Evolutionary conservation across 371 early-diverging fungal species (phyloP).

Genomic region (Chytridium lagenaria): DNA sequence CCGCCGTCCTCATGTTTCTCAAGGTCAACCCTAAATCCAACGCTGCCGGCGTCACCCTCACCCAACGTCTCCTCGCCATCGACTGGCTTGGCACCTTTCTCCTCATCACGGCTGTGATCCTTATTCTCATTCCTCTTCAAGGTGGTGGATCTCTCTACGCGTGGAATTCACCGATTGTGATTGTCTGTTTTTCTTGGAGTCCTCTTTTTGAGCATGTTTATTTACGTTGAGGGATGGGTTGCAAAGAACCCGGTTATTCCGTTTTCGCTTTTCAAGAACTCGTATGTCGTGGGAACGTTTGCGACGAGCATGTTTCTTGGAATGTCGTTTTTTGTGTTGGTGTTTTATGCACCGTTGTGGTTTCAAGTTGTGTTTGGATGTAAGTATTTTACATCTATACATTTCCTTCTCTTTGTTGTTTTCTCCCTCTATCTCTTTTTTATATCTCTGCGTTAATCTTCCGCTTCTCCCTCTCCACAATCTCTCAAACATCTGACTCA

Average conservation of each 20-base stretch:
- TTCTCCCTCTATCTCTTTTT: neutral
- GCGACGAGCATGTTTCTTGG: constrained; percentile 52
- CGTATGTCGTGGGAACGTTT: constrained; percentile 30
- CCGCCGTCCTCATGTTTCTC: constrained; percentile 59
- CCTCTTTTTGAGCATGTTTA: constrained; percentile 38
- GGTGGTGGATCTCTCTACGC: constrained; percentile 41
- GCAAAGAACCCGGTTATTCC: constrained; percentile 51
- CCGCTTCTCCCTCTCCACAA: neutral
- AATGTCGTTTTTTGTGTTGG: constrained; percentile 38
- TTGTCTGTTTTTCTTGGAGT: constrained; percentile 37
- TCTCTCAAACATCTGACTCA: neutral
- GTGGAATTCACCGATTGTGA: constrained; percentile 41
- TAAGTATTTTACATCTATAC: neutral
- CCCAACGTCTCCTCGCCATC: constrained; percentile 43
- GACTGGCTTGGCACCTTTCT: constrained; percentile 60
- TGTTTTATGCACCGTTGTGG: constrained; percentile 76
- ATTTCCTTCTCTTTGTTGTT: neutral
- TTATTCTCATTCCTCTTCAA: constrained; percentile 41
- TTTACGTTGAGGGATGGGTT: constrained; percentile 45
- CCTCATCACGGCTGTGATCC: constrained; percentile 19
- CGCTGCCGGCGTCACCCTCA: neutral
- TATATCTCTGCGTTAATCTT: neutral
- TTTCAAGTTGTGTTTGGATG: constrained; percentile 66
- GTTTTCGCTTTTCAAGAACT: constrained; percentile 41
- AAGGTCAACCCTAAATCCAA: constrained; percentile 18